Evolutionary conservation across 306 rosid species (phyloP), one percentile per base, ranked within the genome.

Genomic region (Pterocarpus macrocarpus): DNA sequence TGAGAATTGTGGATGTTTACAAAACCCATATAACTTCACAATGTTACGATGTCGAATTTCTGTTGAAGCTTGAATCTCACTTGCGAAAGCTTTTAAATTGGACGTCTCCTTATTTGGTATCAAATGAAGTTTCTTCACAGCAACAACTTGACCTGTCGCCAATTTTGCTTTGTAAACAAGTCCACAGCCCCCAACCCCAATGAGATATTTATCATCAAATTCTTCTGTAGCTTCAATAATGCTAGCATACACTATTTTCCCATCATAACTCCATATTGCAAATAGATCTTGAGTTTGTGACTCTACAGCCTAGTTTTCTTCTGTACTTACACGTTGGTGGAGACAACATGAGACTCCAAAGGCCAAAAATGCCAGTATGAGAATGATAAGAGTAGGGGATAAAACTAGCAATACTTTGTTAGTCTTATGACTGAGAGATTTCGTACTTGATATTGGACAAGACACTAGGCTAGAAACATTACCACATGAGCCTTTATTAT

Each of bases 121-220:
- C 12, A 66, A 35, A 49, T 65, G 76, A 8, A 83, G 71, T 43
- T 83, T 83, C 53, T 83, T 83, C 17, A 83, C 73, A 2, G 77
- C 86, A 22, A 78, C 65, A 33, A 65, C 17, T 66, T 83, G 77
- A 47, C 39, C 36, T 1, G 66, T 47, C 4, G 2, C 52, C 30
- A 83, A 38, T 9, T 72, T 66, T 22, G 52, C 83, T 16, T 66
- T 83, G 9, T 73, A 83, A 28, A 78, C 83, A 45, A 36, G 16
- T 3, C 76, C 80, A 12, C 14, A 71, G 1, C 45, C 63, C 5
- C 80, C 80, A 41, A 68, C 49, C 0, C 71, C 77, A 45, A 69
- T 74, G 67, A 43, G 50, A 28, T 57, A 39, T 38, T 74, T 58
- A 2, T 11, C 1, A 8, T 67, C 35, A 28, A 78, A 67, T 0